Conservation (phyloP, 2,329 filamentous ascomycete genomes). For the Botrytis byssoidea region DNA sequence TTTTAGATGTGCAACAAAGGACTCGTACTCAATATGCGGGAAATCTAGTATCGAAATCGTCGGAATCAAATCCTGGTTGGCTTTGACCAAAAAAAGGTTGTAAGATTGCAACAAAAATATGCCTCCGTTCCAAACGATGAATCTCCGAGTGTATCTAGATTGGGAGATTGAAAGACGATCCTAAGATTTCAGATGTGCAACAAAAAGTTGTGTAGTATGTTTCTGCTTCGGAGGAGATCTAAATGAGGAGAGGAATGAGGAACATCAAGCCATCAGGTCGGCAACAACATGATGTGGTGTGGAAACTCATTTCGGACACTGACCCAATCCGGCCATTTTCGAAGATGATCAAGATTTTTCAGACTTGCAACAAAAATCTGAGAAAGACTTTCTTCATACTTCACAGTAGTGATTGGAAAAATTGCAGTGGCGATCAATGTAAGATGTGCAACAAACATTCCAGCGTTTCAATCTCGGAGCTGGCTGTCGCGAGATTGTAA, state of each 20-base stretch:
- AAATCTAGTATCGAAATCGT: neutral
- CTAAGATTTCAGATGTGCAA: constrained; percentile 7
- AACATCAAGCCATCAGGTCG: neutral
- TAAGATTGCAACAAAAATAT: neutral
- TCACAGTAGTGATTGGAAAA: neutral
- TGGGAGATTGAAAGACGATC: constrained; percentile 5
- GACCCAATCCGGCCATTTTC: neutral
- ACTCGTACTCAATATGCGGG: neutral
- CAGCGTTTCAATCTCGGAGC: neutral
- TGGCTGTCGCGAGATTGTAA: neutral
- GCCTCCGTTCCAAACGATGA: neutral
- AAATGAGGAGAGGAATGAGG: neutral
- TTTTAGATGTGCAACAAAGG: constrained; percentile 2
- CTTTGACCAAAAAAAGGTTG: neutral
- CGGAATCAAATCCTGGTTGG: neutral
- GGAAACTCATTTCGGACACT: neutral
- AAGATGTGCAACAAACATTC: constrained; percentile 7
- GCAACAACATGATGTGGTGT: neutral
- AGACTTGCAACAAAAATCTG: constrained; percentile 19
- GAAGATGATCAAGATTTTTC: constrained; percentile 14
- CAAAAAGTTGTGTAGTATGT: neutral
- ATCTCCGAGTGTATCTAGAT: constrained; percentile 5
- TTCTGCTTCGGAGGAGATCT: neutral
- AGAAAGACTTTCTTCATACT: neutral
- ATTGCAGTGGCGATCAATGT: neutral